Base-by-base conservation (phyloP, 495 filamentous ascomycete species). In the Penicillium verhagenii region DNA sequence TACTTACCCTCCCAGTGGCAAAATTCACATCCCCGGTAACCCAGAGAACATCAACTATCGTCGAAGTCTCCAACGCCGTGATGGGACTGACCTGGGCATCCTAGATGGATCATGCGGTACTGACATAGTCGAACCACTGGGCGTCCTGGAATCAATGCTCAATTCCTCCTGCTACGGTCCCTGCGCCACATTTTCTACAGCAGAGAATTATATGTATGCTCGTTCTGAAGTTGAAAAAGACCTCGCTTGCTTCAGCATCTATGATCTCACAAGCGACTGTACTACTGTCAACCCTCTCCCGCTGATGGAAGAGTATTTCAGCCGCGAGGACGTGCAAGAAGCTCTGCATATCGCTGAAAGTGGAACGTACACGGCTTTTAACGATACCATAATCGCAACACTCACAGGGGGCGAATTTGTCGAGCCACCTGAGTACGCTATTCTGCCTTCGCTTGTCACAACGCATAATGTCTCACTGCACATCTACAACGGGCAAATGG, bases 151-250 rank as follows among this genome's bases (percentile, higher is more conserved):
- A 7, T 68, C 74, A 26, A 71, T 75, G 39, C 48, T 69, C 18
- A 66, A 72, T 33, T 65, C 63, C n/a, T 64, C 64, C 46, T 78
- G 75, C 59, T 65, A 70, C 49, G 68, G 68, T 8, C 58, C 67
- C 19, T 77, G 74, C 50, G 72, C 74, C 13, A 69, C 68, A 19
- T 72, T 63, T 48, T 67, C 70, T 21, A 75, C 74, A 18, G 70
- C 69, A 23, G 42, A 63, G 23, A 61, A 70, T 39, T 71, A 70
- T 54, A 48, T 74, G 21, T 40, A 44, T 37, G 52, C 67, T 6
- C 33, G 48, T 6, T 54, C 60, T n/a, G n/a, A n/a, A 4, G 29
- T 49, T n/a, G 43, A 37, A 7, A 47, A 54, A 19, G 47, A 54
- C 33, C 42, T 19, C 14, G 45, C 57, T 16, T 69, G 67, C 52